Evolutionary conservation across 2,329 filamentous ascomycete genomes (phyloP), one percentile per base, ranked within the genome.

Genomic region (Amesomyces nigricolor): DNA sequence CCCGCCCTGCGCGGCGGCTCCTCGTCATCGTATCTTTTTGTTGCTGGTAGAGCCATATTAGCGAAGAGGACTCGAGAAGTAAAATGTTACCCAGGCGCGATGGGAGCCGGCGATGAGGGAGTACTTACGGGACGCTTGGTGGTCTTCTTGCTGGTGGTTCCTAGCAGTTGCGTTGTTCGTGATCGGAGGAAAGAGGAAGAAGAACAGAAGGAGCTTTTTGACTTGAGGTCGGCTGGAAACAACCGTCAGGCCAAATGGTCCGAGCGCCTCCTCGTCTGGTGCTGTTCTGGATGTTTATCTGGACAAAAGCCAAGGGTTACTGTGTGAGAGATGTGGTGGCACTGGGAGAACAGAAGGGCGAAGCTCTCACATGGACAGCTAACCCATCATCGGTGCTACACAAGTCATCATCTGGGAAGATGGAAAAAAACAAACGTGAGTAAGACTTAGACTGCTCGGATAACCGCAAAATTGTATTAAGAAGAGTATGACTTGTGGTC

Each of bases 11-110:
- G 5, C 14, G n/a, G 14, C 14, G 4, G 1, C 17, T 19, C 11
- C 51, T n/a, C 16, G 47, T n/a, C 47, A 55, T 55, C 32, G 46
- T 46, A 35, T 8, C 35, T 11, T 19, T 22, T 39, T 47, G 37
- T 39, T 3, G 29, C 42, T 44, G 35, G 45, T 48, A 29, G 35
- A 4, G 3, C 1, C 16, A 4, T 30, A 19, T 49, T 17, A 45
- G 38, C 8, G 29, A 43, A 8, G 38, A 37, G 10, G 39, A 8
- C 9, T 17, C 11, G 6, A 13, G 9, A 2, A 14, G n/a, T 6
- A 0, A 9, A 14, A 14, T 38, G 45, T 10, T 11, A 10, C 26
- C 8, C 19, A 5, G 17, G 42, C 32, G 8, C 19, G 5, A 32
- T 26, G 22, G 26, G 22, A 11, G 32, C 6, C 9, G 22, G 8